These are phyloP conservation scores for Gracilaria domingensis DNA, from an alignment of 23 red algal genomes.

Conservation along the genomic window DNA sequence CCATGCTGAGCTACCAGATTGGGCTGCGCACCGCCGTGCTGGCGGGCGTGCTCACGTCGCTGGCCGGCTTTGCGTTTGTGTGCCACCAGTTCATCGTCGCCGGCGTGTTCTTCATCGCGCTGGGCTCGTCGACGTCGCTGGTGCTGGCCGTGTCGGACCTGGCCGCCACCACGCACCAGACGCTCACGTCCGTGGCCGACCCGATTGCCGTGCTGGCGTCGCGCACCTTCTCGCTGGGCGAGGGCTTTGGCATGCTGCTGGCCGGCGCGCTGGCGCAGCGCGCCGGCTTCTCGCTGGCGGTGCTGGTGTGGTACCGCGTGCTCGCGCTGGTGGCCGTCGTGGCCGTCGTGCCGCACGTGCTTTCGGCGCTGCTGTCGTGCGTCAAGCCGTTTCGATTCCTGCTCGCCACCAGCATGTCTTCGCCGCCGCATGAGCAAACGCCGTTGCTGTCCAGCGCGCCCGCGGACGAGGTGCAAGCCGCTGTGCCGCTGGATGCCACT, in stretches of 20 bases:
- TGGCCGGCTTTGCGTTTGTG: neutral
- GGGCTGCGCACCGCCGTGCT: neutral
- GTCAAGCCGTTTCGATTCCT: slow-evolving; percentile 1
- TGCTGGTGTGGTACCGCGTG: neutral
- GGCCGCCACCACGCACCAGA: neutral
- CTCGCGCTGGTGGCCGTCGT: neutral
- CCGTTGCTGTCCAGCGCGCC: neutral
- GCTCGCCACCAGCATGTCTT: neutral
- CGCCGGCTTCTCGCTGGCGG: neutral
- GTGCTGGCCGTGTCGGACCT: slow-evolving; percentile 20
- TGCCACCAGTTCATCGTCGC: neutral
- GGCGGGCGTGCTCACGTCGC: neutral
- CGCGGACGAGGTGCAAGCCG: neutral
- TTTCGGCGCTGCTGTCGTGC: neutral
- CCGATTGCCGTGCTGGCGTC: neutral
- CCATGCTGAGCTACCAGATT: neutral
- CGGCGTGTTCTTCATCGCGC: neutral
- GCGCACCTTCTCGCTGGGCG: slow-evolving; percentile 13
- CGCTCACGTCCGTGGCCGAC: slow-evolving; percentile 4
- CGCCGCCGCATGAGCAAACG: neutral
- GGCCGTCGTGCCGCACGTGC: neutral
- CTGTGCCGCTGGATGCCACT: neutral
- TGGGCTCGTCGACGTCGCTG: neutral
- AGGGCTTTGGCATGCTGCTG: neutral
- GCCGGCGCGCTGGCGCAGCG: neutral